Evolutionary conservation across 495 filamentous ascomycete species (phyloP).

Genomic region (Aspergillus taichungensis): DNA sequence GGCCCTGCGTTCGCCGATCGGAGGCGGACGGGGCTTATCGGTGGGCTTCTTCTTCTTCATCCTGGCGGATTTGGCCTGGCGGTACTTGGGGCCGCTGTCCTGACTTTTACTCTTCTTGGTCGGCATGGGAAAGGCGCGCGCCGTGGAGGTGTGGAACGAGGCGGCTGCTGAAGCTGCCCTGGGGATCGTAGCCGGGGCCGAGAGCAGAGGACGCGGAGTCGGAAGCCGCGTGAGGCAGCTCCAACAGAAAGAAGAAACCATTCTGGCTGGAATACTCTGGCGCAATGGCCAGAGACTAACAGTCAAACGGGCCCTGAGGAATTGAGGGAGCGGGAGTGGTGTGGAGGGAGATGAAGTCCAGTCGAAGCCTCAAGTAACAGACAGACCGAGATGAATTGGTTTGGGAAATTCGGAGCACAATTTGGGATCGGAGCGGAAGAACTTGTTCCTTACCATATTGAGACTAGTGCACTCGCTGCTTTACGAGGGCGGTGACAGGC

Average conservation of each 20-base stretch:
- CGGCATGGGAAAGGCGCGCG: conserved; percentile 27
- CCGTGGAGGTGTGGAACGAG: conserved; percentile 37
- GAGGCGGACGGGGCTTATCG: conserved; percentile 43
- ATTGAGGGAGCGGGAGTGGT: conserved; percentile 16
- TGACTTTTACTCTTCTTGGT: conserved; percentile 28
- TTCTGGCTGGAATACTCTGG: conserved; percentile 31
- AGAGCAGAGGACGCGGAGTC: conserved; percentile 39
- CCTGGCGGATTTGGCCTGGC: conserved; percentile 32
- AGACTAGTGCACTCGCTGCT: conserved; percentile 16
- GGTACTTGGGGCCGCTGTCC: conserved; percentile 22
- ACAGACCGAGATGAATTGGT: conserved; percentile 12
- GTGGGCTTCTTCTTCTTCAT: conserved; percentile 39
- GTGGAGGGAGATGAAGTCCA: background rate
- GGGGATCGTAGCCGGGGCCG: conserved; percentile 17
- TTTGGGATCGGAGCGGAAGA: conserved; percentile 22
- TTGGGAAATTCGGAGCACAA: conserved; percentile 19
- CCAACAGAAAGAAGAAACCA: conserved; percentile 62
- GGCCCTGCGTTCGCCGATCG: conserved; percentile 73
- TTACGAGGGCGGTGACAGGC: conserved; percentile 8
- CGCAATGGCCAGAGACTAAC: conserved; percentile 27
- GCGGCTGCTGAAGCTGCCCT: conserved; percentile 25
- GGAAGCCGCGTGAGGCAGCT: conserved; percentile 51
- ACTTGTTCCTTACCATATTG: conserved; percentile 9
- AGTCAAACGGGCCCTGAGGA: conserved; percentile 23
- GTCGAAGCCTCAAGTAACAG: conserved; percentile 4